A percentile compares a stretch with the other conserved stretches of the same genome.
phyloP scores from a whole-genome alignment of 2,329 filamentous ascomycete genomes.

The Colletotrichum tropicicola region DNA sequence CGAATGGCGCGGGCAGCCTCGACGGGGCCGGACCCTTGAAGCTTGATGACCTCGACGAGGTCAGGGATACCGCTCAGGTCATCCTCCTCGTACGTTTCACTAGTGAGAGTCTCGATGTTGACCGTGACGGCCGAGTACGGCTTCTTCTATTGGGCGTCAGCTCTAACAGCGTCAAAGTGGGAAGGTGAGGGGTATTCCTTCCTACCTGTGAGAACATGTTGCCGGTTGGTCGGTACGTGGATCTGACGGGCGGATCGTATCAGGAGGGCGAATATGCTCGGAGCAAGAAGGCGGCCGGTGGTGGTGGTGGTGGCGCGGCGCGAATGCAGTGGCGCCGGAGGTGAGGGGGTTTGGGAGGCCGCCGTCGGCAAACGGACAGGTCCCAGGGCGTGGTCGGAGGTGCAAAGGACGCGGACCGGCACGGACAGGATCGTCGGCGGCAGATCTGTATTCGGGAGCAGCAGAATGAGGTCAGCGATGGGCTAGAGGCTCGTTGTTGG shows the following conservation, averaged over 20 bases:
- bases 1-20: conserved; percentile 92
- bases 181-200: neutral
- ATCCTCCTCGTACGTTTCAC: conserved; percentile 89
- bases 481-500: neutral
- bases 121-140: conserved; percentile 95
- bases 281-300: neutral
- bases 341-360: conserved; percentile 18
- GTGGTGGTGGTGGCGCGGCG: neutral
- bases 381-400: neutral
- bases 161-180: no score
- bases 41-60: conserved; percentile 90
- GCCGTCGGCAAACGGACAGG: neutral
- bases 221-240: neutral
- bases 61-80: conserved; percentile 93
- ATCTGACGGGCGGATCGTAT: neutral
- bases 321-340: conserved; percentile 6
- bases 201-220: conserved; percentile 27
- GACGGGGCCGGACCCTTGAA: conserved; percentile 85
- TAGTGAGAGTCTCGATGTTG: conserved; percentile 88
- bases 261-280: neutral
- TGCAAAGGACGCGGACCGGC: neutral
- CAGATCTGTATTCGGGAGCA: neutral
- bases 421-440: neutral
- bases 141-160: conserved; percentile 56
- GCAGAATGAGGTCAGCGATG: neutral